Percentiles rank a stretch among this genome's conserved stretches.
phyloP scores from a whole-genome alignment of 78 protist species.

The Chrysochromulina parva region DNA sequence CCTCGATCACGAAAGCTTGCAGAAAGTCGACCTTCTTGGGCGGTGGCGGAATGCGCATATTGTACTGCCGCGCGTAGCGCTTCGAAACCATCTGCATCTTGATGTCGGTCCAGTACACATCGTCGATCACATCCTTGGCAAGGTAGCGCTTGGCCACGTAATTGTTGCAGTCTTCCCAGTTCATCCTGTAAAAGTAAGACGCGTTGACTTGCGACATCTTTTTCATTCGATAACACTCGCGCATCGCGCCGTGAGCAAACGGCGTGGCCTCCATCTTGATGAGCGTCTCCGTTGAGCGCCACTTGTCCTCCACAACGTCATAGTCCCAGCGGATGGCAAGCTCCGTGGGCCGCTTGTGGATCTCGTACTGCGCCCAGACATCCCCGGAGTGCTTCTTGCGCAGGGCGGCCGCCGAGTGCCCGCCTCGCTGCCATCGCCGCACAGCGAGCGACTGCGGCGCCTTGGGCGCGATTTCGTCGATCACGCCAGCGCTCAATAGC shows the following conservation, averaged over 20 bases:
- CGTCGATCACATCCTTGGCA: not conserved
- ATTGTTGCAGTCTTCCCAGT: not conserved
- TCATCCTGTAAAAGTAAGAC: not conserved
- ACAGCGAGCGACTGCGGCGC: no score
- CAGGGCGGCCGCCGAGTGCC: no score
- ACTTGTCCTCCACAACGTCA: not conserved
- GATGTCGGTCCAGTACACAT: not conserved
- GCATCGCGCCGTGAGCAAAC: slow-evolving; percentile 4
- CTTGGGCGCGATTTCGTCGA: no score
- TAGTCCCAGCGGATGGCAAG: not conserved
- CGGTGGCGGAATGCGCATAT: not conserved
- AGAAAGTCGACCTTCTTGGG: slow-evolving; percentile 19
- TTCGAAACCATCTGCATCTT: not conserved
- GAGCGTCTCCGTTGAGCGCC: not conserved
- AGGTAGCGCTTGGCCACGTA: slow-evolving; percentile 29
- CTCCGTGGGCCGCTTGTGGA: not conserved
- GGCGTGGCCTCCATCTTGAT: not conserved
- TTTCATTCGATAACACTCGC: slow-evolving; percentile 21
- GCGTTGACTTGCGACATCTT: not conserved
- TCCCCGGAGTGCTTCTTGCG: no score
- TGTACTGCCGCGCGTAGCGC: not conserved
- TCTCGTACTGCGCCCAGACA: no score
- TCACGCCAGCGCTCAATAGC: no score
- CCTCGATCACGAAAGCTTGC: slow-evolving; percentile 5
- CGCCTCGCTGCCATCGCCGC: no score